Conservation (phyloP, 2,329 filamentous ascomycete species). For the Pezicula carpinea region DNA sequence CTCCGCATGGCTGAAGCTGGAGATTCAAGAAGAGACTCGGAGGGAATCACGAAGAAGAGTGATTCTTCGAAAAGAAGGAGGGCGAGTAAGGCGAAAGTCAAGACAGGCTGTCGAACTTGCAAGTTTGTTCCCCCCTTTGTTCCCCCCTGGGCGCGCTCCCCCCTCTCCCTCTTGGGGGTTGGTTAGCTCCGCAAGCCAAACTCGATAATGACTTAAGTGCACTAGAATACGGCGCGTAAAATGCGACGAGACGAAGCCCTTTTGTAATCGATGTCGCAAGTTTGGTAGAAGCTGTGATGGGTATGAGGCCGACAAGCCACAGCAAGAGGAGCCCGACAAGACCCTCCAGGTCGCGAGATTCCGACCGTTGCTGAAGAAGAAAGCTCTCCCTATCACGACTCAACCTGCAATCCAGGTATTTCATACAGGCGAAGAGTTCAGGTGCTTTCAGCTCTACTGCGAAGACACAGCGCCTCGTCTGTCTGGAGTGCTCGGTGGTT, state of each 20-base stretch:
- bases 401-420: constrained; percentile 7
- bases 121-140: constrained; percentile 1
- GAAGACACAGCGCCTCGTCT: constrained; percentile 14
- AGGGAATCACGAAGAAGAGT: too few relatives aligned
- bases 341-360: neutral
- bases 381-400: neutral
- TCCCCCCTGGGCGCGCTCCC: too few relatives aligned
- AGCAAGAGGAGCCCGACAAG: neutral
- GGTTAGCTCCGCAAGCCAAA: too few relatives aligned
- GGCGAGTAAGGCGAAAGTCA: constrained; percentile 5
- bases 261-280: constrained; percentile 1
- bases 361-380: neutral
- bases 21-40: too few relatives aligned
- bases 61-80: neutral
- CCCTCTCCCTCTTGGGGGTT: too few relatives aligned
- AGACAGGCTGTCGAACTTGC: constrained; percentile 10
- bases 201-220: neutral
- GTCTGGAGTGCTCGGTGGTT: constrained; percentile 7
- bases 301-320: constrained; percentile 1
- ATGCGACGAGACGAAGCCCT: constrained; percentile 3
- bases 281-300: constrained; percentile 4
- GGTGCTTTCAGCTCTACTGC: constrained; percentile 11
- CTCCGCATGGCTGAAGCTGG: too few relatives aligned
- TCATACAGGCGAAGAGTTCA: constrained; percentile 11
- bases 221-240: constrained; percentile 8